Percentiles rank a stretch among this genome's conserved stretches.
Evolutionary conservation across 768 basidiomycete species (phyloP).

Genomic region (Pleurotus giganteus): DNA sequence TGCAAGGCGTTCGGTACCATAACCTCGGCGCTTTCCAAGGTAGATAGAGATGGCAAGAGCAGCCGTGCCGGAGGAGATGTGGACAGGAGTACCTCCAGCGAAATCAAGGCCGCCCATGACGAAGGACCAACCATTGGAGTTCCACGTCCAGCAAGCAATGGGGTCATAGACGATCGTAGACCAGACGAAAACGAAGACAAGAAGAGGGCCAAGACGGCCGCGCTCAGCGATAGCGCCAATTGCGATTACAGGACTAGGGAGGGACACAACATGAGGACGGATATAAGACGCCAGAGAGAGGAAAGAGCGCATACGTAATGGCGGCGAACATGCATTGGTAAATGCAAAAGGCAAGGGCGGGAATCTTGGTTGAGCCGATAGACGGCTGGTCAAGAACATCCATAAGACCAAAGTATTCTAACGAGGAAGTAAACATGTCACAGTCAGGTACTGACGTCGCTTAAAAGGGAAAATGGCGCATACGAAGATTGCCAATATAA

Average conservation of each 20-base stretch:
- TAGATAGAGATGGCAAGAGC: slow-evolving; percentile 90
- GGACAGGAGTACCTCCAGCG: slow-evolving; percentile 95
- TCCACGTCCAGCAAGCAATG: slow-evolving; percentile 97
- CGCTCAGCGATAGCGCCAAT: slow-evolving; percentile 93
- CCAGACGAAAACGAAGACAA: slow-evolving; percentile 93
- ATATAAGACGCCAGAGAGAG: background rate
- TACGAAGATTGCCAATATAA: slow-evolving; percentile 88
- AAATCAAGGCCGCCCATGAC: slow-evolving; percentile 85
- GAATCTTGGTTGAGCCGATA: slow-evolving; percentile 67
- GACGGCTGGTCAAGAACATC: slow-evolving; percentile 76
- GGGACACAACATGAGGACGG: slow-evolving; percentile 20
- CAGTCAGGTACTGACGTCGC: background rate
- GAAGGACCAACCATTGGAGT: slow-evolving; percentile 72
- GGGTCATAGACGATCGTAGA: slow-evolving; percentile 88
- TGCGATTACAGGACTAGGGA: slow-evolving; percentile 74
- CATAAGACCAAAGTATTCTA: slow-evolving; percentile 82
- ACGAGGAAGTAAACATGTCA: background rate
- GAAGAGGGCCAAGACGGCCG: slow-evolving; percentile 76
- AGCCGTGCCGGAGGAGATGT: slow-evolving; percentile 91
- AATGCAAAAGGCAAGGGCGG: slow-evolving; percentile 73
- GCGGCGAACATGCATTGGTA: slow-evolving; percentile 92
- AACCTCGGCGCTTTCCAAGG: slow-evolving; percentile 88
- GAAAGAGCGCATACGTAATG: slow-evolving; percentile 58
- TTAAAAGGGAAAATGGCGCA: slow-evolving; percentile 23
- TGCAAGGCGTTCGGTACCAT: slow-evolving; percentile 85